Base-by-base conservation (phyloP, 208 protist species). In the Acanthamoeba sp. region DNA sequence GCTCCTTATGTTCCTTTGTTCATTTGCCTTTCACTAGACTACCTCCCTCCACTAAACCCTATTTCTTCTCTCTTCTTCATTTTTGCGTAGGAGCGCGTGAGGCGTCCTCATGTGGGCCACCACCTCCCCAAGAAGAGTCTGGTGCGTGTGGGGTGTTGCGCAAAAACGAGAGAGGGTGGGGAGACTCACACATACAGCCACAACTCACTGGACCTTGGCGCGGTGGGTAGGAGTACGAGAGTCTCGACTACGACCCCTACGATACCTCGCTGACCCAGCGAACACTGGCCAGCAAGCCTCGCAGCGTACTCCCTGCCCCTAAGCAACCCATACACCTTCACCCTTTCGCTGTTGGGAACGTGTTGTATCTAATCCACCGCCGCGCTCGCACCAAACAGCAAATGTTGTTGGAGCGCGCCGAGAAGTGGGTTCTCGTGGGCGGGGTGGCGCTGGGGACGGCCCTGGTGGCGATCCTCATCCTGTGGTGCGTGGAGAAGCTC, bases 231-330 rank as follows among this genome's bases (percentile, higher is more conserved):
- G 78, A 87, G 34, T 87, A 87, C 40, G 78, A 87, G 40, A 87
- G 78, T 87, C 48, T 87, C n/a, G 78, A 87, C 48, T 87, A 87
- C 18, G 78, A 87, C 27, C 24, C 78, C 38, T 87, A 87, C 20
- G 78, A 87, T 36, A 87, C 78, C 27, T 22, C 78, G 20, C 38
- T 55, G 6, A n/a, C 78, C 78, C 78, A 87, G 36, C 16, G 34
- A n/a, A 27, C 38, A 36, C 78, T 87, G 40, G 38, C 48, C 22
- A 57, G 48, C n/a, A 87, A 87, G 36, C 42, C 48, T 27, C 78
- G 48, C 48, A 48, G 38, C 14, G 48, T 87, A 48, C 22, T 32
- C 20, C 38, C 32, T 42, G 10, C 24, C 16, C 22, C 69, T 29
- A 5, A 2, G 2, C 38, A 1, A 32, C 20, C 2, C 7, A 78